A percentile compares a stretch with the other conserved stretches of the same genome.
Conservation (phyloP, 179 eudicot species). For the Drosera spatulata region DNA sequence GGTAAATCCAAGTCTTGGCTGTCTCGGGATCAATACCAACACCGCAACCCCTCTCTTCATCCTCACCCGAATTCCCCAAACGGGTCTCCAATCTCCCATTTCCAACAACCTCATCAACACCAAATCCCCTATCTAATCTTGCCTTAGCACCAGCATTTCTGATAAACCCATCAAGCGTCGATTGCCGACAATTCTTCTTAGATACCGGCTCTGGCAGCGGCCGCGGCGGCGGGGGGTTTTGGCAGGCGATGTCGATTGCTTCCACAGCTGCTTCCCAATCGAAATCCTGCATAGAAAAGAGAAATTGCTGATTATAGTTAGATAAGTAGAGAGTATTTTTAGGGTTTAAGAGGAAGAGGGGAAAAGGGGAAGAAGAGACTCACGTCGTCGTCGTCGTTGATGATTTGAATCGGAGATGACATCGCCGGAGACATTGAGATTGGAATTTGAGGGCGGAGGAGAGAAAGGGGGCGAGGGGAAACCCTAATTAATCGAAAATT, state of each 20-base stretch:
- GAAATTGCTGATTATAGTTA: not conserved
- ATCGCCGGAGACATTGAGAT: not conserved
- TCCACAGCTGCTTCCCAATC: constrained; percentile 89
- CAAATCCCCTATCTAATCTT: constrained; percentile 12
- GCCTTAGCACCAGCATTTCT: constrained; percentile 10
- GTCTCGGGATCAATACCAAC: constrained; percentile 61
- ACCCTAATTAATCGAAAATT: too few relatives aligned
- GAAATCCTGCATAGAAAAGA: constrained; percentile 35
- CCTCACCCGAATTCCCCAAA: constrained; percentile 9
- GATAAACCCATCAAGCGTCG: constrained; percentile 27
- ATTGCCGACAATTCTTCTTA: constrained; percentile 16
- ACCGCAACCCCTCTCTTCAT: constrained; percentile 15
- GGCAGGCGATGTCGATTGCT: constrained; percentile 69
- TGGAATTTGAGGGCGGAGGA: not conserved
- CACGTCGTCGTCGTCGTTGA: constrained; percentile 57
- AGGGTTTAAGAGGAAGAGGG: not conserved
- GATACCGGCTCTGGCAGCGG: constrained; percentile 1
- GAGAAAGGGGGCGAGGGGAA: too few relatives aligned
- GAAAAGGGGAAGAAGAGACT: constrained; percentile 2
- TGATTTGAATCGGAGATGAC: constrained; percentile 15
- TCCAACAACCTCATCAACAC: constrained; percentile 22
- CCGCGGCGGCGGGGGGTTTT: constrained; percentile 10
- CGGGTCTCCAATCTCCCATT: constrained; percentile 8
- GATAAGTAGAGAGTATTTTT: not conserved
- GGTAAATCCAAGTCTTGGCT: constrained; percentile 88